phyloP scores from a whole-genome alignment of 805 yeast genomes.

The Dipodascus albidus region DNA sequence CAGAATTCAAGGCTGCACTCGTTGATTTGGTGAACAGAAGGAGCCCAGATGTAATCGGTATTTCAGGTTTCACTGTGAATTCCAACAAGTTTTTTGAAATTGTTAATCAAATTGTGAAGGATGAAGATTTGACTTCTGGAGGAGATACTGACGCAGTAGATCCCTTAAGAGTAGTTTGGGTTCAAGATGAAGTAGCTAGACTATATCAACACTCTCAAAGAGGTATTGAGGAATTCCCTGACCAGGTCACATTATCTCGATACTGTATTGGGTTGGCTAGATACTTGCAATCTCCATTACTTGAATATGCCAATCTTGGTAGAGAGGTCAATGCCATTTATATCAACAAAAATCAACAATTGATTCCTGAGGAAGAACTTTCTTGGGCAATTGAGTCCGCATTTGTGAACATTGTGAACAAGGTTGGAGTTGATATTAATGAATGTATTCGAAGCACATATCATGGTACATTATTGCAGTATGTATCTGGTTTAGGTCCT shows the following conservation, averaged over 20 bases:
- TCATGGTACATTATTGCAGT: conserved; percentile 59
- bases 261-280: conserved; percentile 87
- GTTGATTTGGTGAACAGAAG: conserved; percentile 46
- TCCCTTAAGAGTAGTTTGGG: conserved; percentile 62
- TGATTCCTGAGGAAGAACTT: conserved; percentile 54
- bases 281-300: conserved; percentile 82
- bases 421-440: conserved; percentile 90
- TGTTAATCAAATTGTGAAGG: conserved; percentile 41
- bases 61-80: conserved; percentile 77
- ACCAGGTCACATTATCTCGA: conserved; percentile 65
- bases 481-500: conserved; percentile 87
- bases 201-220: conserved; percentile 71
- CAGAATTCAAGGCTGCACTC: conserved; percentile 56
- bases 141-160: conserved; percentile 24
- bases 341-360: conserved; percentile 55
- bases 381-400: conserved; percentile 61
- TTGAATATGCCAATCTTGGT: conserved; percentile 75
- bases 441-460: conserved; percentile 73
- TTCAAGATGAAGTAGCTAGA: conserved; percentile 87
- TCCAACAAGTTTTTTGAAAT: conserved; percentile 50
- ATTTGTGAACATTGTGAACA: conserved; percentile 79
- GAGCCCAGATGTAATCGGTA: conserved; percentile 81
- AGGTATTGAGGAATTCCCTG: conserved; percentile 71
- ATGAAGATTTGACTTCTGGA: conserved; percentile 35
- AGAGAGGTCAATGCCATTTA: conserved; percentile 60